phyloP scores from a whole-genome alignment of 1,139 yeast species.

The Nakaseomyces nivariensis region DNA sequence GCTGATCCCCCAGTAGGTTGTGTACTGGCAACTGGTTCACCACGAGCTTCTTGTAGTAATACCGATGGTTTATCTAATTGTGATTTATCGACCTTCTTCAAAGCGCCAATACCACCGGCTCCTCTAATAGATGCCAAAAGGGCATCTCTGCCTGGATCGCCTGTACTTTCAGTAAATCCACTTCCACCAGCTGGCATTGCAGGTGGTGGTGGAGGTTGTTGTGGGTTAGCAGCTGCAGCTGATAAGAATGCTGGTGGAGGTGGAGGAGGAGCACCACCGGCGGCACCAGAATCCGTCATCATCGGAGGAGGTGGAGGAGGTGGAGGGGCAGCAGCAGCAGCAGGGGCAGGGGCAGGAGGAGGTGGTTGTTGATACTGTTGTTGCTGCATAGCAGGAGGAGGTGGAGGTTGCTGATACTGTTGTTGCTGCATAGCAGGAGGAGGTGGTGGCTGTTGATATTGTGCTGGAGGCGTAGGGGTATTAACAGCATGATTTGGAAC shows the following conservation, averaged over 20 bases:
- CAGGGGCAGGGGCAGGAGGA: conserved; percentile 9
- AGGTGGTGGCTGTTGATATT: conserved; percentile 15
- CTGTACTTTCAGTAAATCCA: conserved; percentile 30
- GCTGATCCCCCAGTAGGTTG: conserved; percentile 32
- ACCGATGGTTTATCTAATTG: conserved; percentile 74
- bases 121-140: conserved; percentile 77
- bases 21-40: conserved; percentile 29
- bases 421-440: background rate
- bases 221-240: conserved; percentile 12
- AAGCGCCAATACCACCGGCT: conserved; percentile 60
- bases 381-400: conserved; percentile 6
- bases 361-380: conserved; percentile 5
- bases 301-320: conserved; percentile 13
- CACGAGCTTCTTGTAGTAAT: conserved; percentile 59
- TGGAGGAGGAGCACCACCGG: conserved; percentile 12
- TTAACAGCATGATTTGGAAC: conserved; percentile 7
- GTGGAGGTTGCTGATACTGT: conserved; percentile 12
- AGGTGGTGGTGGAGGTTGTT: conserved; percentile 34
- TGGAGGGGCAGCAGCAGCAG: conserved; percentile 25
- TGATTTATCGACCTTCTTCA: conserved; percentile 72
- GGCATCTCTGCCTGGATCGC: conserved; percentile 65
- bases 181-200: conserved; percentile 29
- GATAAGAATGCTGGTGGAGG: conserved; percentile 25
- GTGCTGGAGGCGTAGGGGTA: conserved; percentile 19
- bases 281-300: conserved; percentile 13